These are phyloP conservation scores for Fistulinella prunicolor DNA, from an alignment of 768 basidiomycete species.

Conservation along the genomic window DNA sequence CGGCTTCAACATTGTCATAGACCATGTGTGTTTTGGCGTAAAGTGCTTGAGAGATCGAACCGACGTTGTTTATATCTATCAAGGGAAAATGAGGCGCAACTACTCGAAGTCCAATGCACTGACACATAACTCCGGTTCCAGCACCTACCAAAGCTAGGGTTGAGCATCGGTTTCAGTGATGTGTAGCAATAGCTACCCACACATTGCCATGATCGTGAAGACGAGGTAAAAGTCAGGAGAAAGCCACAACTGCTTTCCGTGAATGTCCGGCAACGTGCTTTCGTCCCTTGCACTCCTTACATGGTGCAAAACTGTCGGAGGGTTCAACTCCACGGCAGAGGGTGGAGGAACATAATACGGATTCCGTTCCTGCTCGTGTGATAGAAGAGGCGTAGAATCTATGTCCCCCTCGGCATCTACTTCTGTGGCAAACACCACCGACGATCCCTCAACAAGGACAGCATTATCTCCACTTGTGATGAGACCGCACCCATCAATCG, in stretches of 20 bases:
- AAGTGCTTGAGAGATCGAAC: constrained; percentile 68
- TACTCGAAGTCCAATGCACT: constrained; percentile 18
- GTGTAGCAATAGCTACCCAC: constrained; percentile 39
- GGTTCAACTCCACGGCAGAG: constrained; percentile 26
- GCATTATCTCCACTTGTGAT: constrained; percentile 16
- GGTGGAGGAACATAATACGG: constrained; percentile 23
- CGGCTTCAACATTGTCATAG: constrained; percentile 66
- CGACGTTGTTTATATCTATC: constrained; percentile 84
- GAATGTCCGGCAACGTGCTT: constrained; percentile 45
- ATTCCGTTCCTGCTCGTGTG: constrained; percentile 14
- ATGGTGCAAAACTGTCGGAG: constrained; percentile 2
- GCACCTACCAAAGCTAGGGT: constrained; percentile 44
- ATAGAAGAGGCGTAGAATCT: constrained; percentile 22
- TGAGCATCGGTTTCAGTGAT: not conserved
- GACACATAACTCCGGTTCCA: constrained; percentile 77
- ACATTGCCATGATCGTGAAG: constrained; percentile 49
- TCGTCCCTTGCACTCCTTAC: constrained; percentile 5
- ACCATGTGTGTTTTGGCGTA: constrained; percentile 55
- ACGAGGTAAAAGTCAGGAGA: constrained; percentile 65
- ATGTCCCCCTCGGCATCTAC: constrained; percentile 14
- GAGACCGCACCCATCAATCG: constrained; percentile 18
- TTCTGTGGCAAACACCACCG: not conserved
- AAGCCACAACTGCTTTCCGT: constrained; percentile 50
- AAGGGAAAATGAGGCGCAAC: not conserved
- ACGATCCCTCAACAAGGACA: constrained; percentile 25